Base-by-base conservation (phyloP, 257 asterid species). In the Nicotiana attenuata region DNA sequence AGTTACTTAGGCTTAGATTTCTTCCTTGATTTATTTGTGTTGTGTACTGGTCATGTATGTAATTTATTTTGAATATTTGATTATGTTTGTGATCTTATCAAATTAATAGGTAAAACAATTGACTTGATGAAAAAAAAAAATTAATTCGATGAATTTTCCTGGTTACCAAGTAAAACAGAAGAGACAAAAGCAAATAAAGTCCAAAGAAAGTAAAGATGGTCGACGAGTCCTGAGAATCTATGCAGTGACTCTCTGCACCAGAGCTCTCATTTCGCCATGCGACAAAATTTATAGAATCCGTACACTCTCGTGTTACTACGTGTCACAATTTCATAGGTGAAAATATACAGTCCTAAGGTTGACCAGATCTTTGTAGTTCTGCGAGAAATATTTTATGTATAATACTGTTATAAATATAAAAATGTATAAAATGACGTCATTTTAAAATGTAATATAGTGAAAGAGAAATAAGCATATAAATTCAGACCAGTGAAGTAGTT, bases 281-380 rank as follows among this genome's bases (percentile, higher is more conserved):
- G 76, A 68, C 57, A 47, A 80, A 41, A 35, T 59, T 45, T n/a
- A n/a, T 35, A 2, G 24, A 28, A 10, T 10, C 67, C 82, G 87
- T 84, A 84, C 84, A 63, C 87, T 64, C 76, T 29, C 10, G 9
- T 41, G 6, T 28, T 55, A 64, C 17, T 28, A 81, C 76, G 87
- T 84, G 65, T 81, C 84, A 14, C 8, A 19, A 67, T 65, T 28
- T 68, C 60, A 78, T 45, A 17, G 81, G 86, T 22, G 10, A 13
- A 3, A 33, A 26, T 55, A 2, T 29, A 24, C 26, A 59, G 75
- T 63, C 61, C 55, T 47, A 60, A 28, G 28, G 50, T 80, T 84
- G 84, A 84, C 81, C 56, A 66, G 24, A 65, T 19, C 77, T 78
- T 80, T 68, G 45, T 68, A 3, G 14, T 69, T 20, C 78, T 6